Evolutionary conservation across 2,329 filamentous ascomycete species (phyloP).

Genomic region (Fusarium scirpi): DNA sequence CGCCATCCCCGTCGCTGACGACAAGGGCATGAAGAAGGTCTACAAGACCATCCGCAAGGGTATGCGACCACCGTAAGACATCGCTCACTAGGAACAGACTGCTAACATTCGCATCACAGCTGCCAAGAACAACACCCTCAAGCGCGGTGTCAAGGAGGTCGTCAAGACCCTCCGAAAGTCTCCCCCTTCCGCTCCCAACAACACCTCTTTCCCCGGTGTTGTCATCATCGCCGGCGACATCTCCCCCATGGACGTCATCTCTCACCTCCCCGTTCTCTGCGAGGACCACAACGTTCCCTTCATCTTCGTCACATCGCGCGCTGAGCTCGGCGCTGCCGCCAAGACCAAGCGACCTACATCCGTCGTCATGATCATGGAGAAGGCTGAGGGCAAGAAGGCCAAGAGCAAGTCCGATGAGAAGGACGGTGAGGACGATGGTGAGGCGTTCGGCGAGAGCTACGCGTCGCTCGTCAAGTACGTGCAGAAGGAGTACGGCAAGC

Average conservation of each 20-base stretch:
- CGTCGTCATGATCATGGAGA: conserved; percentile 88
- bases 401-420: conserved; percentile 59
- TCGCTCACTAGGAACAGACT: background rate
- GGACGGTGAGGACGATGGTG: conserved; percentile 63
- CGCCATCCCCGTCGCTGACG: conserved; percentile 82
- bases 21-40: conserved; percentile 77
- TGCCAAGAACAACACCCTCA: conserved; percentile 93
- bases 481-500: conserved; percentile 73
- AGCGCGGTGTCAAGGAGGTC: conserved; percentile 98
- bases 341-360: conserved; percentile 96
- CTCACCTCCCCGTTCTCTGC: conserved; percentile 96
- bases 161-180: conserved; percentile 98
- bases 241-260: conserved; percentile 98
- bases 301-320: conserved; percentile 91
- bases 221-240: conserved; percentile 97
- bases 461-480: conserved; percentile 74
- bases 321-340: conserved; percentile 92
- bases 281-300: conserved; percentile 98
- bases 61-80: conserved; percentile 50
- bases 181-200: conserved; percentile 73
- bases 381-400: conserved; percentile 60
- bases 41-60: conserved; percentile 69
- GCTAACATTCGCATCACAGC: conserved; percentile 65
- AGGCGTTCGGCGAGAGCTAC: conserved; percentile 73
- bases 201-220: conserved; percentile 75